These are phyloP conservation scores for Ascochyta pisi DNA, from an alignment of 2,329 filamentous ascomycete species.

Conservation along the genomic window DNA sequence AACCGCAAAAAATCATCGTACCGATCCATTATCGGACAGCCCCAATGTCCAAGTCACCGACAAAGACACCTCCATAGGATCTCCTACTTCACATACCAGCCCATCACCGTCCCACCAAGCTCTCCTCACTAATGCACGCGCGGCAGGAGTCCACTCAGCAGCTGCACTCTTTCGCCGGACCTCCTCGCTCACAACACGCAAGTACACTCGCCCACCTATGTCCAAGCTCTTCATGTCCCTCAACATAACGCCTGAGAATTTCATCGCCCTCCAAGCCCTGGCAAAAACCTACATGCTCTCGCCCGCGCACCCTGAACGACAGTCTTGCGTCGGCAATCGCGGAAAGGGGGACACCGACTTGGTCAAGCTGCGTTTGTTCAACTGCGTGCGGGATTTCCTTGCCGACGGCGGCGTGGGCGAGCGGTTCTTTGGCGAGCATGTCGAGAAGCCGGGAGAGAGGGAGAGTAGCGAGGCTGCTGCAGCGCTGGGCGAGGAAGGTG, in stretches of 20 bases:
- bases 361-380: slow-evolving; percentile 63
- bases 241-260: slow-evolving; percentile 63
- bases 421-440: slow-evolving; percentile 56
- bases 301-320: slow-evolving; percentile 60
- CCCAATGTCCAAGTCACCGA: slow-evolving; percentile 16
- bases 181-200: slow-evolving; percentile 55
- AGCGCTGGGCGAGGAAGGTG: slow-evolving; percentile 50
- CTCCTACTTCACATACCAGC: neutral
- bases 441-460: slow-evolving; percentile 40
- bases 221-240: slow-evolving; percentile 64
- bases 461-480: slow-evolving; percentile 45
- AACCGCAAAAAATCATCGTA: slow-evolving; percentile 31
- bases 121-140: slow-evolving; percentile 51
- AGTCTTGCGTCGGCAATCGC: slow-evolving; percentile 64
- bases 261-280: slow-evolving; percentile 61
- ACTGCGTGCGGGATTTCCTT: slow-evolving; percentile 63
- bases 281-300: slow-evolving; percentile 66
- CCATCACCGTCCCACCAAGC: slow-evolving; percentile 25
- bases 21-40: slow-evolving; percentile 21
- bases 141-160: slow-evolving; percentile 59
- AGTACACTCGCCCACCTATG: slow-evolving; percentile 65
- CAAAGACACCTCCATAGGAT: slow-evolving; percentile 12
- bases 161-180: slow-evolving; percentile 60
- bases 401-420: slow-evolving; percentile 57
- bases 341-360: slow-evolving; percentile 63